These are phyloP conservation scores for Albizia julibrissin DNA, from an alignment of 306 rosid genomes.

Conservation along the genomic window DNA sequence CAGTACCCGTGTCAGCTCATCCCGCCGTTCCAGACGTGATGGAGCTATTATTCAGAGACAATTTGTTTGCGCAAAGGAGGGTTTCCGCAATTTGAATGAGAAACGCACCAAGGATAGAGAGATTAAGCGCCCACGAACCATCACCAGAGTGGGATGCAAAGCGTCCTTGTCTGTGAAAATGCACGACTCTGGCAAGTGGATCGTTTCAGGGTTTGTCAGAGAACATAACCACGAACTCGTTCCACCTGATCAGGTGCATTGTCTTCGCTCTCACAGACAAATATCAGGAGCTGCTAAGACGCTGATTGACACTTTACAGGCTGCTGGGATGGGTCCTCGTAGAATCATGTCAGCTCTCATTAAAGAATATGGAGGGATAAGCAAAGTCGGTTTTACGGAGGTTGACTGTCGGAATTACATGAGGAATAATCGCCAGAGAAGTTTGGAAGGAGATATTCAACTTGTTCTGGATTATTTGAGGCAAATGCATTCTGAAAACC, in stretches of 20 bases:
- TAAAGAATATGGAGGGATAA: conserved; percentile 95
- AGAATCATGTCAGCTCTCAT: conserved; percentile 95
- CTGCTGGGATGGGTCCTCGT: conserved; percentile 99
- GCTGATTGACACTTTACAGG: conserved; percentile 92
- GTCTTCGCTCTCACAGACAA: conserved; percentile 96
- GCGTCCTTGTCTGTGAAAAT: conserved; percentile 95
- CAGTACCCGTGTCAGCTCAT: conserved; percentile 97
- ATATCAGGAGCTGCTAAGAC: conserved; percentile 97
- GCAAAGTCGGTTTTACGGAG: conserved; percentile 97
- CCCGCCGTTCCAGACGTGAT: conserved; percentile 95
- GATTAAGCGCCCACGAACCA: conserved; percentile 89
- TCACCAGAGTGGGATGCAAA: conserved; percentile 97
- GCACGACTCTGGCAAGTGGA: conserved; percentile 98
- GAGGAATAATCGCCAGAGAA: conserved; percentile 95
- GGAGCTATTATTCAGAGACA: conserved; percentile 98
- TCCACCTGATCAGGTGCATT: conserved; percentile 96
- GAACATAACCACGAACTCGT: conserved; percentile 94
- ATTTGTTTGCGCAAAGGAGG: conserved; percentile 97
- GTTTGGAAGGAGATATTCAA: conserved; percentile 89
- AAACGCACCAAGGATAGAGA: conserved; percentile 97
- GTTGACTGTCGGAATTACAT: conserved; percentile 97
- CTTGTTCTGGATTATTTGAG: conserved; percentile 85
- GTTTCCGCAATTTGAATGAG: conserved; percentile 95
- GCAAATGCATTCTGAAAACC: conserved; percentile 81
- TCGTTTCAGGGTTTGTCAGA: conserved; percentile 91